A percentile compares a stretch with the other conserved stretches of the same genome.
Conservation (phyloP, 495 filamentous ascomycete species). For the Talaromyces trachyspermus region DNA sequence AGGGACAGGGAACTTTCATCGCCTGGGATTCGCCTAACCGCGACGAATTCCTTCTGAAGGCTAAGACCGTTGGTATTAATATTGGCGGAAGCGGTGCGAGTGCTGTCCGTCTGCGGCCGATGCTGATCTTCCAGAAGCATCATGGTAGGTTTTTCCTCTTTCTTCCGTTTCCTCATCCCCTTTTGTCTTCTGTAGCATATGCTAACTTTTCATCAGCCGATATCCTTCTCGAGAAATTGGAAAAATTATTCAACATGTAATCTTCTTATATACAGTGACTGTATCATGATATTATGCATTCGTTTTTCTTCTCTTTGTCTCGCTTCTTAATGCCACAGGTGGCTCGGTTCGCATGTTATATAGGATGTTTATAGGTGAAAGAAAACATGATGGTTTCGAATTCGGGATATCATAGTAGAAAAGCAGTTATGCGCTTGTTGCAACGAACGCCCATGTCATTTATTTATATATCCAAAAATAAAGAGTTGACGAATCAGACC, state of each 20-base stretch:
- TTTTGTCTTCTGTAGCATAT: constrained; percentile 8
- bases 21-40: constrained; percentile 86
- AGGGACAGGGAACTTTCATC: constrained; percentile 94
- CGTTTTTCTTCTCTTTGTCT: not conserved
- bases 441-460: not conserved
- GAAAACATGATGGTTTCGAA: too few species aligned
- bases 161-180: not conserved
- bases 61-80: constrained; percentile 76
- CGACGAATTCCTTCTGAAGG: constrained; percentile 73
- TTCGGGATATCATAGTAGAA: too few species aligned
- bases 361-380: constrained; percentile 2
- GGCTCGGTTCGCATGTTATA: not conserved
- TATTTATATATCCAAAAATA: not conserved
- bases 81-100: constrained; percentile 80
- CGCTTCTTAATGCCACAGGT: not conserved
- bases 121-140: constrained; percentile 92
- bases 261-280: not conserved
- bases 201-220: constrained; percentile 41
- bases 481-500: not conserved
- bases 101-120: constrained; percentile 83
- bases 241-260: constrained; percentile 66
- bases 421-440: too few species aligned
- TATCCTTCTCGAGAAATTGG: constrained; percentile 58
- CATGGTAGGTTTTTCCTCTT: constrained; percentile 55
- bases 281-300: constrained; percentile 3